phyloP scores from a whole-genome alignment of 2,329 filamentous ascomycete species.

The Parasarocladium wereldwijsianum region DNA sequence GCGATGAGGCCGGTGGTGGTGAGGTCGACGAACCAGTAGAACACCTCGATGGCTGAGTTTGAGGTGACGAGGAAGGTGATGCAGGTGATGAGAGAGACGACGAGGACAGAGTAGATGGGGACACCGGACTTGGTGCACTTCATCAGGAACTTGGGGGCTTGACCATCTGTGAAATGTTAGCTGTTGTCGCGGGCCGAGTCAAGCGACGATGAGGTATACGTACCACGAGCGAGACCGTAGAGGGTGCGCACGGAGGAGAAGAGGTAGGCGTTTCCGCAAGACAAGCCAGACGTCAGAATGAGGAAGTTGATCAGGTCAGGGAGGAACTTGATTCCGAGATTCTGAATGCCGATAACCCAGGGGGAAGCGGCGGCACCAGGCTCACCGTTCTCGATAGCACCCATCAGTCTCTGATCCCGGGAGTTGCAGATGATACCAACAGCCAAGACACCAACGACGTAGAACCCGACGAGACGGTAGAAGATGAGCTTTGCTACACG shows the following conservation, averaged over 20 bases:
- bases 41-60: slow-evolving; percentile 28
- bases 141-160: slow-evolving; percentile 33
- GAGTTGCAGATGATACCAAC: slow-evolving; percentile 39
- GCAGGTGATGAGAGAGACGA: slow-evolving; percentile 31
- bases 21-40: slow-evolving; percentile 39
- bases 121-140: slow-evolving; percentile 45
- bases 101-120: slow-evolving; percentile 35
- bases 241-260: slow-evolving; percentile 30
- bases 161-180: slow-evolving; percentile 17
- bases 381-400: slow-evolving; percentile 28
- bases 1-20: slow-evolving; percentile 41
- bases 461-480: slow-evolving; percentile 57
- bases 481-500: slow-evolving; percentile 60
- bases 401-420: slow-evolving; percentile 26
- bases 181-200: background rate
- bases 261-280: slow-evolving; percentile 31
- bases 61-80: slow-evolving; percentile 35
- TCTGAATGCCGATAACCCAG: slow-evolving; percentile 45
- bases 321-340: slow-evolving; percentile 33
- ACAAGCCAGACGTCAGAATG: slow-evolving; percentile 38
- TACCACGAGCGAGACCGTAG: slow-evolving; percentile 27
- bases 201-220: background rate
- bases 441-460: slow-evolving; percentile 48
- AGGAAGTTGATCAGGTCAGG: slow-evolving; percentile 43
- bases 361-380: slow-evolving; percentile 43